Evolutionary conservation across 208 protist genomes (phyloP), one percentile per base, ranked within the genome.

Genomic region (Leptomonas seymouri): DNA sequence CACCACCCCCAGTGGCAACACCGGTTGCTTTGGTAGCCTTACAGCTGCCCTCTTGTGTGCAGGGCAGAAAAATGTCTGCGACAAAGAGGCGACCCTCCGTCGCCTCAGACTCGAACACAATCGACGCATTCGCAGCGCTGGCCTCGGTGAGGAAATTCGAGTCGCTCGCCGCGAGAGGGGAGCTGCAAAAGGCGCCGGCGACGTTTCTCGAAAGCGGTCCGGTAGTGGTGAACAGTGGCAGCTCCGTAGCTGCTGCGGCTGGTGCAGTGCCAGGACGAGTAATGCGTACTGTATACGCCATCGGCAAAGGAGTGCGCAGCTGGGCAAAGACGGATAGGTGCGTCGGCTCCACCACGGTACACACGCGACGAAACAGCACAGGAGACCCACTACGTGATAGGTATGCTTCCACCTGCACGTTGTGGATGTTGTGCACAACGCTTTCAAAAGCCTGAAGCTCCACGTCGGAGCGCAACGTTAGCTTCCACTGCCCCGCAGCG

Each of bases 331-430:
- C 30, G 0, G 87, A 86, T 28, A 95, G 44, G 72, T 84, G 80
- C 3, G 87, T 89, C 30, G 61, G 49, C 62, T 93, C 90, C 0
- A 69, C 44, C 15, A 95, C 56, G 18, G 51, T 77, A 67, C 82
- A 90, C 7, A 61, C 68, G 62, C 91, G 82, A 63, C 82, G 67
- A 67, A 90, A 92, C 25, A 95, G 79, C 42, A 89, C 31, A 18
- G 69, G 56, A 18, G 67, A 67, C n/a, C 79, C 85, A 28, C 90
- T 87, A 54, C 82, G 80, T 9, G 53, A 75, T 9, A 94, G 71
- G n/a, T 83, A 70, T 16, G 80, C 80, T 34, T 66, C 73, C 14
- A 84, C 69, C n/a, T 51, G 30, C 62, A 91, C 71, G 27, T 74
- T 70, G 48, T 74, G 70, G 14, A 75, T 39, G 56, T 76, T 69